Percentiles rank a stretch among this genome's conserved stretches.
Evolutionary conservation across 257 asterid species (phyloP).

Genomic region (Solanum chiquidenum): DNA sequence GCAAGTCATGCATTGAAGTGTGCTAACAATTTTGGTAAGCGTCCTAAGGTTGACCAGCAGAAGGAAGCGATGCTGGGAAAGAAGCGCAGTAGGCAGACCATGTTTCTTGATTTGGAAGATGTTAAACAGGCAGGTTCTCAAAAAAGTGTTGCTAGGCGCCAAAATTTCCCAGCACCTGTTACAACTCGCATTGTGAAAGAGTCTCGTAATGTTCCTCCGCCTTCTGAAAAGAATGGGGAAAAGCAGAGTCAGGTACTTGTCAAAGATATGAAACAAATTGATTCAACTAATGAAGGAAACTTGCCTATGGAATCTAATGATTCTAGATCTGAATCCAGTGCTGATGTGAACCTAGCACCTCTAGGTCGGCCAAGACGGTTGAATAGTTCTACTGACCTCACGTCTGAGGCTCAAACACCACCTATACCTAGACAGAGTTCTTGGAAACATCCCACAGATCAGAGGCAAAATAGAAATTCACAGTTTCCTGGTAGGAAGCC

Average conservation of each 20-base stretch:
- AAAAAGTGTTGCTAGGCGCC: conserved; percentile 76
- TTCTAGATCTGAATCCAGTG: conserved; percentile 55
- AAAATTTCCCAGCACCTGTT: conserved; percentile 71
- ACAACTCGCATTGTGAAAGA: conserved; percentile 68
- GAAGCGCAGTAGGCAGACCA: conserved; percentile 91
- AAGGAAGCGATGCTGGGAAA: conserved; percentile 96
- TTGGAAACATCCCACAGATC: conserved; percentile 66
- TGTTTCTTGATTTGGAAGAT: conserved; percentile 90
- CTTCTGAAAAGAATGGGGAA: conserved; percentile 52
- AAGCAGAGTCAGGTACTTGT: conserved; percentile 47
- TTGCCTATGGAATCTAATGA: conserved; percentile 46
- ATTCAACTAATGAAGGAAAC: conserved; percentile 46
- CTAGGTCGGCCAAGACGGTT: conserved; percentile 48
- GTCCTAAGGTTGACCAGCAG: conserved; percentile 77
- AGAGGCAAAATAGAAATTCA: conserved; percentile 46
- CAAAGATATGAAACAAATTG: conserved; percentile 51
- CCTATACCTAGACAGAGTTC: conserved; percentile 51
- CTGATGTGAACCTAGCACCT: conserved; percentile 47
- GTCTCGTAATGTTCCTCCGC: conserved; percentile 30
- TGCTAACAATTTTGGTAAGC: conserved; percentile 67
- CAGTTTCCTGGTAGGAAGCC: conserved; percentile 59
- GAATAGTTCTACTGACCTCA: conserved; percentile 49
- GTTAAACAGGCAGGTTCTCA: conserved; percentile 70
- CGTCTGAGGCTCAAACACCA: conserved; percentile 48
- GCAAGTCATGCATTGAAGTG: conserved; percentile 63